phyloP scores from a whole-genome alignment of 2,329 filamentous ascomycete species.

The Cladophialophora carrionii region DNA sequence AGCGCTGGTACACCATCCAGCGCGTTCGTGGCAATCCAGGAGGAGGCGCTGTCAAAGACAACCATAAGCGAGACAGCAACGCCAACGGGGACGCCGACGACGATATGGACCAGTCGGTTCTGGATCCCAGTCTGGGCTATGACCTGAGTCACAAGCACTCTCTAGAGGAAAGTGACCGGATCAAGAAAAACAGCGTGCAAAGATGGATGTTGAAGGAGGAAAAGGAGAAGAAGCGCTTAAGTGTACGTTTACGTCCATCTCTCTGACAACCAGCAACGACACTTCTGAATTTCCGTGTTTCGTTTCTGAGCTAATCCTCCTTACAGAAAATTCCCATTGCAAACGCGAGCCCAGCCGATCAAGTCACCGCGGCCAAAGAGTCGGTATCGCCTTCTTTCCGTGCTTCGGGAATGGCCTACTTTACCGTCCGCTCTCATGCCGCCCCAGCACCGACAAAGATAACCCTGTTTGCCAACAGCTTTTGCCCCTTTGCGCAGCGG shows the following conservation, averaged over 20 bases:
- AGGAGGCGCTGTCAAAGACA: slow-evolving; percentile 46
- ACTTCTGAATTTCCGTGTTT: neutral
- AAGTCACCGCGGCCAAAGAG: slow-evolving; percentile 19
- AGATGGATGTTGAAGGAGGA: slow-evolving; percentile 66
- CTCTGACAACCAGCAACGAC: neutral
- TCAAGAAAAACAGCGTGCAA: slow-evolving; percentile 79
- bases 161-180: slow-evolving; percentile 72
- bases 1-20: slow-evolving; percentile 73
- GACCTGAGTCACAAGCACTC: slow-evolving; percentile 71
- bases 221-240: slow-evolving; percentile 64
- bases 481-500: slow-evolving; percentile 84
- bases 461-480: slow-evolving; percentile 80
- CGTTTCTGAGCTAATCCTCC: neutral
- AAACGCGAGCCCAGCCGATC: slow-evolving; percentile 8
- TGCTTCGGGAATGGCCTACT: slow-evolving; percentile 63
- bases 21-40: slow-evolving; percentile 71
- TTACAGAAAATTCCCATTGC: slow-evolving; percentile 23
- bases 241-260: slow-evolving; percentile 23
- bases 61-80: slow-evolving; percentile 24
- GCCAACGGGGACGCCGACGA: slow-evolving; percentile 59
- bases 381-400: slow-evolving; percentile 29
- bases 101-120: slow-evolving; percentile 47
- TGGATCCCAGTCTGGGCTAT: slow-evolving; percentile 51
- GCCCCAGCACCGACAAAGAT: slow-evolving; percentile 64
- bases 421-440: slow-evolving; percentile 71